phyloP scores from a whole-genome alignment of 208 protist species.

The Wallacemonas sp. region DNA sequence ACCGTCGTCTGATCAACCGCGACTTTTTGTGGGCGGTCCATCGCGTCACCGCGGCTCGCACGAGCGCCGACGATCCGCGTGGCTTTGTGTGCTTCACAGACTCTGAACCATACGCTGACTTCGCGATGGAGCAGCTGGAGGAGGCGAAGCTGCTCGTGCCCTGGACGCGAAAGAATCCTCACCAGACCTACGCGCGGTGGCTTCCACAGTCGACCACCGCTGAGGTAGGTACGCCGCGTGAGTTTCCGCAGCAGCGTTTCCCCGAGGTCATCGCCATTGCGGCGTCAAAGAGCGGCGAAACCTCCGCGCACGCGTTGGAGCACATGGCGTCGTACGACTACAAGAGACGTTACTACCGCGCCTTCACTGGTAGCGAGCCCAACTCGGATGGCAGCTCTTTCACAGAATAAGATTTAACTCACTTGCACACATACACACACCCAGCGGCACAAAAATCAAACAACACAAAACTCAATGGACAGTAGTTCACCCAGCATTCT shows the following conservation, averaged over 20 bases:
- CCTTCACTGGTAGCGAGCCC: conserved; percentile 5
- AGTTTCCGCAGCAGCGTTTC: conserved; percentile 51
- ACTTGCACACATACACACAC: background rate
- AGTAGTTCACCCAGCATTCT: too few species aligned
- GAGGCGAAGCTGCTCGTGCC: conserved; percentile 77
- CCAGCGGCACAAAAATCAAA: background rate
- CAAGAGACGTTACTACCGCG: conserved; percentile 42
- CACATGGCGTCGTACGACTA: conserved; percentile 38
- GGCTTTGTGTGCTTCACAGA: conserved; percentile 84
- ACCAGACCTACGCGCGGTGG: conserved; percentile 36
- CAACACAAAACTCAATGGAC: too few species aligned
- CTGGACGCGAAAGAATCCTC: conserved; percentile 78
- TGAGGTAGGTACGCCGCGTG: conserved; percentile 5
- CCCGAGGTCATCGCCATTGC: conserved; percentile 36
- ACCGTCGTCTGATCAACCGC: conserved; percentile 68
- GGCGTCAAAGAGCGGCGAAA: conserved; percentile 52
- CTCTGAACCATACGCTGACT: conserved; percentile 67
- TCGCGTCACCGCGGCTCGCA: conserved; percentile 35
- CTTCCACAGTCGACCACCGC: conserved; percentile 25
- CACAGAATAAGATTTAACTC: background rate
- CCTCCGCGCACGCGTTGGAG: conserved; percentile 34
- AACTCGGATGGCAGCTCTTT: background rate
- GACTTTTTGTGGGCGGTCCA: conserved; percentile 69
- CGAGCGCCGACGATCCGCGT: conserved; percentile 43
- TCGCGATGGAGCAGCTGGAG: conserved; percentile 85